phyloP scores from a whole-genome alignment of 805 yeast genomes.

The Metahyphopichia silvanorum region DNA sequence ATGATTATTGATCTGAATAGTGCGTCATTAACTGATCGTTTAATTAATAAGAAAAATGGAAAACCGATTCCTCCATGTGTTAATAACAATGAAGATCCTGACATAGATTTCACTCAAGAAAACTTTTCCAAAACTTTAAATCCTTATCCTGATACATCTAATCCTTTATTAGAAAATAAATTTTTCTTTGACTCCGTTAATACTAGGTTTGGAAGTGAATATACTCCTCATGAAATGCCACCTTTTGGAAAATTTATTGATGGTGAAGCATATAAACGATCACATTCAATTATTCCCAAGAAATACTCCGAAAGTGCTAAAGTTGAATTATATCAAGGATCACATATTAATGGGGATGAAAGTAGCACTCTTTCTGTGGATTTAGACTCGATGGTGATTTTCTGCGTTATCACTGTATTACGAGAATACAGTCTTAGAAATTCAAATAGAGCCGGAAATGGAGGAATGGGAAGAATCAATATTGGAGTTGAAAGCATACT shows the following conservation, averaged over 20 bases:
- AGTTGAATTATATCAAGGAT: slow-evolving; percentile 33
- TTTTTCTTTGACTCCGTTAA: slow-evolving; percentile 1
- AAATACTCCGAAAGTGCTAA: slow-evolving; percentile 32
- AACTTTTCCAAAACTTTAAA: slow-evolving; percentile 16
- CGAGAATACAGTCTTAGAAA: slow-evolving; percentile 29
- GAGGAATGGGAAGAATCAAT: background rate
- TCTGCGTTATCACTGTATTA: slow-evolving; percentile 26
- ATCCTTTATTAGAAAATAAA: slow-evolving; percentile 19
- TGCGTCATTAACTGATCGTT: slow-evolving; percentile 33
- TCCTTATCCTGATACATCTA: slow-evolving; percentile 28
- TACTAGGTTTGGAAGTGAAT: slow-evolving; percentile 2
- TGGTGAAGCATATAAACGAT: slow-evolving; percentile 17
- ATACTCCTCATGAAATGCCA: slow-evolving; percentile 30
- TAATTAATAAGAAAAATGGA: slow-evolving; percentile 27
- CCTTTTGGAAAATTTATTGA: slow-evolving; percentile 38
- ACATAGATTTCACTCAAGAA: background rate
- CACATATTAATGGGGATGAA: background rate
- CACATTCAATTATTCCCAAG: slow-evolving; percentile 26
- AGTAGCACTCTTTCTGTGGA: slow-evolving; percentile 21
- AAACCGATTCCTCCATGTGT: slow-evolving; percentile 18
- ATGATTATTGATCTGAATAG: slow-evolving; percentile 29
- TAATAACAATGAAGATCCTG: slow-evolving; percentile 2
- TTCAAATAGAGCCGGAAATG: slow-evolving; percentile 12
- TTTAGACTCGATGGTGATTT: slow-evolving; percentile 28
- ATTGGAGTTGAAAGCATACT: no score